Evolutionary conservation across 495 filamentous ascomycete species (phyloP), one percentile per base, ranked within the genome.

Genomic region (Penicillium daleae): DNA sequence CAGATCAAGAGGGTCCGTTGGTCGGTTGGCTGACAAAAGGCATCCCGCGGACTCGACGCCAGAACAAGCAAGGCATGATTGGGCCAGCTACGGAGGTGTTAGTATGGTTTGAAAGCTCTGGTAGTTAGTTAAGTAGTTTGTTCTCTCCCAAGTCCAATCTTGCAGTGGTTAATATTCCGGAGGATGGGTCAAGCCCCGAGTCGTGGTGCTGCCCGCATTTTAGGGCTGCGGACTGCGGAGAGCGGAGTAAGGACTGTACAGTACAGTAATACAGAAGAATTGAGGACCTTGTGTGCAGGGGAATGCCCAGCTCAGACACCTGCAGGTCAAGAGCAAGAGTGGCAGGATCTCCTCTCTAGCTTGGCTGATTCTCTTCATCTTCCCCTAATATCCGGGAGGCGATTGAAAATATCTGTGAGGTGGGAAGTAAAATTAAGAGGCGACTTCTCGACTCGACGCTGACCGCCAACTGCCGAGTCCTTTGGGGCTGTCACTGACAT

Each of bases 201-300:
- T 61, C 51, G 5, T n/a, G 22, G 3, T 29, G 46, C 26, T 50
- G 46, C 46, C 46, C 46, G 24, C 46, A 50, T n/a, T n/a, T 29
- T 27, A 29, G 46, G 24, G 46, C 51, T 35, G 51, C 51, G 51
- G 29, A 31, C n/a, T n/a, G n/a, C n/a, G n/a, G 51, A n/a, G 49
- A 35, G 24, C n/a, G 24, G 55, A 22, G 55, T 32, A 21, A 10
- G 35, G 10, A n/a, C n/a, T n/a, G n/a, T n/a, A n/a, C n/a, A n/a
- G n/a, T n/a, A n/a, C n/a, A n/a, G n/a, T n/a, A n/a, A n/a, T n/a
- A n/a, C n/a, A n/a, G 3, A 15, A 4, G 22, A 40, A 22, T 10
- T 65, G 65, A 67, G 65, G 56, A 67, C 65, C 65, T 61, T 67
- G 65, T 44, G 62, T 60, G 56, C 60, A 59, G 46, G 32, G 48